Evolutionary conservation across 306 rosid species (phyloP), one percentile per base, ranked within the genome.

Genomic region (Cucumis hystrix): DNA sequence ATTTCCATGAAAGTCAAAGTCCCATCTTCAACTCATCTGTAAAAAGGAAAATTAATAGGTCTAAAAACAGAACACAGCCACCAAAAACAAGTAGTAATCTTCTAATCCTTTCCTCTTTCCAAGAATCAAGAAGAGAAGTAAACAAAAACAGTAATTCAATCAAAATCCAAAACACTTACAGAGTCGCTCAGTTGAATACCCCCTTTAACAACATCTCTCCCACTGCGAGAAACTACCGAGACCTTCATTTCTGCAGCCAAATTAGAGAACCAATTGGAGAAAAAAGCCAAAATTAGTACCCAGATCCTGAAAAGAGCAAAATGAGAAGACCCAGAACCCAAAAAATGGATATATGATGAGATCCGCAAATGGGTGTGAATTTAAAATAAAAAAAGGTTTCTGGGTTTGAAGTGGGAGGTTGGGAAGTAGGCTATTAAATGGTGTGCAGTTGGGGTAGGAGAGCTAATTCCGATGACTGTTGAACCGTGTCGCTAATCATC

Each of bases 201-300:
- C 39, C 97, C 97, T 83, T 88, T 91, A 40, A 92, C 45, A 45
- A 95, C 76, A 79, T 95, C 97, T 84, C 88, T 86, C 55, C 99
- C 97, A 80, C 90, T 89, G 70, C 98, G 85, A 17, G 96, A 86
- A 84, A 95, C 93, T 47, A 95, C 87, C 65, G 67, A 40, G 64
- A 95, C 88, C 93, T 92, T 95, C 99, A 95, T 95, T 84, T 79
- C 83, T 16, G 57, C 30, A 75, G 80, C 77, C 40, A 43, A 78
- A 28, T 61, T 63, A 75, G 61, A 80, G 76, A 59, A 80, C 84
- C 84, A 76, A 73, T 78, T 75, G 82, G 82, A 77, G 70, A 62
- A 77, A 74, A 55, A 72, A 67, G 54, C 76, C 67, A 47, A 69
- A 43, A 78, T 41, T 76, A 2, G 55, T 12, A 35, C 80, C 86